Percentiles rank a stretch among this genome's conserved stretches.
Evolutionary conservation across 192 early-diverging fungal genomes (phyloP).

Genomic region (Rhizophagus clarus): DNA sequence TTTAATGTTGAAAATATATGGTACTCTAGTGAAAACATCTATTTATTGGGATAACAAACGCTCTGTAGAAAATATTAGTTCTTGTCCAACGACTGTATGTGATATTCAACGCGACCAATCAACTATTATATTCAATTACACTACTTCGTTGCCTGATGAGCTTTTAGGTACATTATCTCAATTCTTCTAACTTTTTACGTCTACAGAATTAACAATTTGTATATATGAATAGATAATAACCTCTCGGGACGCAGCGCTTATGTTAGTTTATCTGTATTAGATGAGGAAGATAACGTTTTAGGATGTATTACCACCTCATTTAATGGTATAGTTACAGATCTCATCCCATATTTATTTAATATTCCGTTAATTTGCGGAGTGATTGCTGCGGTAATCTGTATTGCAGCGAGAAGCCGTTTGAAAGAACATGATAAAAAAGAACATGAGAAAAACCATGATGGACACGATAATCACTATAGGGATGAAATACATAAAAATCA

Average conservation of each 20-base stretch:
- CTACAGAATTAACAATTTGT: background rate
- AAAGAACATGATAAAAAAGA: background rate
- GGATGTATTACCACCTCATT: background rate
- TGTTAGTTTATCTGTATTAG: background rate
- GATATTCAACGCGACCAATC: background rate
- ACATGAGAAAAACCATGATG: background rate
- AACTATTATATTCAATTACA: background rate
- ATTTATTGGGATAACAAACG: background rate
- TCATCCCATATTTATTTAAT: background rate
- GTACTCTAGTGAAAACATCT: background rate
- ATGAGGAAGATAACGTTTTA: background rate
- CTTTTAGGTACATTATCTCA: background rate
- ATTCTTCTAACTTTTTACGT: background rate
- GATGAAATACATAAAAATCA: too few species aligned
- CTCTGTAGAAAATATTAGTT: background rate
- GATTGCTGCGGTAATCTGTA: background rate
- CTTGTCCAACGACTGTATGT: background rate
- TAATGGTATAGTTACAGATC: background rate
- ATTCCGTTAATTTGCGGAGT: background rate
- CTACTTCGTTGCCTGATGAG: background rate
- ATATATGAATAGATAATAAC: background rate
- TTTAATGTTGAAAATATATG: too few species aligned
- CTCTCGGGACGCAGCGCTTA: background rate
- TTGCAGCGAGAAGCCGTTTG: background rate
- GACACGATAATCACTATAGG: too few species aligned